These are phyloP conservation scores for Paulownia fortunei DNA, from an alignment of 257 asterid species.

Conservation along the genomic window DNA sequence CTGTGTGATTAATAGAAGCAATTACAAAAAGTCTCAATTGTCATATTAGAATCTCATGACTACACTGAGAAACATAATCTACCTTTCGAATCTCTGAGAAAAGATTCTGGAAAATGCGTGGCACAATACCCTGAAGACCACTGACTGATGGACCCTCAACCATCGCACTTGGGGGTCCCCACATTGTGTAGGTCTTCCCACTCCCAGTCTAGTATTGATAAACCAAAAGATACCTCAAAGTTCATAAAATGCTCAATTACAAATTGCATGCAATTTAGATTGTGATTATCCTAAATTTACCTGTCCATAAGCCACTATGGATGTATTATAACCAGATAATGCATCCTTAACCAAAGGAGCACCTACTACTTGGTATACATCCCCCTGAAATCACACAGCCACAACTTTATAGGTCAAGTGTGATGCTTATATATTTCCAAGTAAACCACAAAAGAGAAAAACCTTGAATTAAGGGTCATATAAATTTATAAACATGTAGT, in stretches of 20 bases:
- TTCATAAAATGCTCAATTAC: background rate
- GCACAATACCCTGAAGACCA: conserved; percentile 85
- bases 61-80: conserved; percentile 20
- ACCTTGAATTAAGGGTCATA: background rate
- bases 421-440: background rate
- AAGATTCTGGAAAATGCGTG: conserved; percentile 82
- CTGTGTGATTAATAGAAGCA: conserved; percentile 43
- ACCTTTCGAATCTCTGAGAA: conserved; percentile 86
- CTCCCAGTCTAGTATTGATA: conserved; percentile 77
- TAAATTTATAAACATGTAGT: background rate
- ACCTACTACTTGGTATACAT: conserved; percentile 73
- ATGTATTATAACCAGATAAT: conserved; percentile 86
- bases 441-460: background rate
- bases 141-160: conserved; percentile 65
- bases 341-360: conserved; percentile 87
- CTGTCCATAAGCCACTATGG: conserved; percentile 95
- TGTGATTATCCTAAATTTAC: conserved; percentile 38
- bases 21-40: conserved; percentile 9
- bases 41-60: background rate
- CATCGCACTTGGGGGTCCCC: conserved; percentile 98
- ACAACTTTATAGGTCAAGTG: background rate
- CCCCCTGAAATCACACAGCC: conserved; percentile 58
- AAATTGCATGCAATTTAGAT: background rate
- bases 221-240: conserved; percentile 19
- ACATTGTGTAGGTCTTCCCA: conserved; percentile 95